Percentiles rank a stretch among this genome's conserved stretches.
These are phyloP conservation scores for Coemansia sp. DNA, from an alignment of 192 early-diverging fungal species.

Conservation along the genomic window DNA sequence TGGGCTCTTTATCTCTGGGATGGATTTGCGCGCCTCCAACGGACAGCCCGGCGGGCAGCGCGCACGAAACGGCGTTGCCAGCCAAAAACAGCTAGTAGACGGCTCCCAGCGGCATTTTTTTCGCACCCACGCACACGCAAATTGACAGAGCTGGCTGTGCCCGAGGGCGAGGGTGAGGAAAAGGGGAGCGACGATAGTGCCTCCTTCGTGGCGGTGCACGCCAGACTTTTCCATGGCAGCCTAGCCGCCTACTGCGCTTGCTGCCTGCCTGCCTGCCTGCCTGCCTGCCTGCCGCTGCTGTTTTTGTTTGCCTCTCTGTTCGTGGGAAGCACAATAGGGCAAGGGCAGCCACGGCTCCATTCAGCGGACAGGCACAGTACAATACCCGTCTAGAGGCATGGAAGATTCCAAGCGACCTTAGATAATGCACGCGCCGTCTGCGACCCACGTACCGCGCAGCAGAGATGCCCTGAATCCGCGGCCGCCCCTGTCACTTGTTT, in stretches of 20 bases:
- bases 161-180: too few species aligned
- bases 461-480: background rate
- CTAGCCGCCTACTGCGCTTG: too few species aligned
- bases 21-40: background rate
- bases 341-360: background rate
- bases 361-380: background rate
- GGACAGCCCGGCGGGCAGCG: too few species aligned
- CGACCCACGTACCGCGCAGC: background rate
- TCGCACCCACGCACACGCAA: background rate
- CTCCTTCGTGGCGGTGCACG: background rate
- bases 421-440: background rate
- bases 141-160: too few species aligned
- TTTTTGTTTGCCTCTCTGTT: background rate
- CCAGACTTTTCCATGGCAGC: too few species aligned
- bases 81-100: background rate
- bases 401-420: background rate
- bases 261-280: too few species aligned
- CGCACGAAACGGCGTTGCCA: too few species aligned
- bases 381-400: background rate
- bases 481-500: too few species aligned
- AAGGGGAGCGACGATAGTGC: background rate
- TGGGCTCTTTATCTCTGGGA: background rate
- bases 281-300: too few species aligned
- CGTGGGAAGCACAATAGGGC: background rate
- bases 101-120: background rate